Conservation (phyloP, 352 stramenopile species). For the Globisporangium radiosum region DNA sequence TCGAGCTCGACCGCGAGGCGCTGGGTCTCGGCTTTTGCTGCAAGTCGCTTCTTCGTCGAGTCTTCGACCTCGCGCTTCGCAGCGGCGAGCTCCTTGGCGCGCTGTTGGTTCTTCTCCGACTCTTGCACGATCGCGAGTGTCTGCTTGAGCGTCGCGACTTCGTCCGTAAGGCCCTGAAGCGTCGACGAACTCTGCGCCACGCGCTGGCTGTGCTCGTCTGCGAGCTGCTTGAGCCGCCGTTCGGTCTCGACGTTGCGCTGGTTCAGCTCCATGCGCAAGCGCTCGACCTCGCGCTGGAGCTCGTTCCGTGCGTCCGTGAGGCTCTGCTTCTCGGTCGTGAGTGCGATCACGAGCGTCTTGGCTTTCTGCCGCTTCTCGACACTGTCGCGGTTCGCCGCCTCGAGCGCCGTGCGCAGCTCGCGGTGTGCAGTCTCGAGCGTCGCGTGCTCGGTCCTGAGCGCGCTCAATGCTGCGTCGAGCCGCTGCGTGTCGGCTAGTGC, state of each 20-base stretch:
- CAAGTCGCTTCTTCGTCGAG: conserved; percentile 75
- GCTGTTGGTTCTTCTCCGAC: conserved; percentile 64
- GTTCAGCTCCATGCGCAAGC: conserved; percentile 71
- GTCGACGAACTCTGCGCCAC: conserved; percentile 29
- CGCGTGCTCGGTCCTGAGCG: conserved; percentile 28
- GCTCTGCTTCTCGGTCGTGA: conserved; percentile 59
- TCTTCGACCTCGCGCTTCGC: conserved; percentile 73
- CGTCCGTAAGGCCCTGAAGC: conserved; percentile 49
- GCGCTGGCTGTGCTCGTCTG: conserved; percentile 51
- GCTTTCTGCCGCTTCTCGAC: conserved; percentile 68
- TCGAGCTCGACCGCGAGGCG: conserved; percentile 73
- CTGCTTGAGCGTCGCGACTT: conserved; percentile 53
- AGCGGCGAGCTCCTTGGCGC: conserved; percentile 51
- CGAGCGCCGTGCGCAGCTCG: conserved; percentile 32
- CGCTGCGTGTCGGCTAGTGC: conserved; percentile 42
- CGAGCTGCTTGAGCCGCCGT: conserved; percentile 47
- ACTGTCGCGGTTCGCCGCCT: conserved; percentile 44
- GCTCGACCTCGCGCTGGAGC: conserved; percentile 60
- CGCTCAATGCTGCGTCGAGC: conserved; percentile 23
- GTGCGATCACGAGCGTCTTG: conserved; percentile 53
- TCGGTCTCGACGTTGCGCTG: conserved; percentile 73
- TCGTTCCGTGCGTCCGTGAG: conserved; percentile 36
- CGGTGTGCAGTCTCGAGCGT: conserved; percentile 54
- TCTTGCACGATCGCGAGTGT: conserved; percentile 56
- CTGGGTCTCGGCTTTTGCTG: conserved; percentile 76